Percentiles rank a stretch among this genome's conserved stretches.
Conservation (phyloP, 768 basidiomycete species). For the Suillus cothurnatus region DNA sequence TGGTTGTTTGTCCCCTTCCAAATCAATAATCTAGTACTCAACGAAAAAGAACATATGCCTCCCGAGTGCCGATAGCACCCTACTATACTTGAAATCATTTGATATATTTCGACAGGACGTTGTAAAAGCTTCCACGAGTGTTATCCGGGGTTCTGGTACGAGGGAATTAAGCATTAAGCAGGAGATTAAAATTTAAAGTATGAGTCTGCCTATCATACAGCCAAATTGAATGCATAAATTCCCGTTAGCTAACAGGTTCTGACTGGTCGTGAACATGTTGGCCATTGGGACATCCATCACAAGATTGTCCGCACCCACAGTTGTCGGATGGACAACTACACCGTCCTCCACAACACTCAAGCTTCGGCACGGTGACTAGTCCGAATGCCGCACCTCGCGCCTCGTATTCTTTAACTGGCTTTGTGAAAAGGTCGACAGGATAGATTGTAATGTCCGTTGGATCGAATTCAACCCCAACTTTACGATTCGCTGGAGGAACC, state of each 20-base stretch:
- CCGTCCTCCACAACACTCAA: constrained; percentile 66
- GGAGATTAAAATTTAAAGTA: background rate
- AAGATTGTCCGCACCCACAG: constrained; percentile 61
- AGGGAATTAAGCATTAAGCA: background rate
- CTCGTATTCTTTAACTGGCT: constrained; percentile 36
- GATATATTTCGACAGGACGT: background rate
- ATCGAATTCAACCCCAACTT: constrained; percentile 44
- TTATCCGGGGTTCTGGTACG: background rate
- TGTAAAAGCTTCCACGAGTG: background rate
- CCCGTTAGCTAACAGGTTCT: background rate
- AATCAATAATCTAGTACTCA: background rate
- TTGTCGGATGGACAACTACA: constrained; percentile 57
- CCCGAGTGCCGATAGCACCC: background rate
- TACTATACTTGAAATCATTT: background rate
- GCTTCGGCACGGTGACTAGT: constrained; percentile 58
- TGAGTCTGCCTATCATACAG: background rate
- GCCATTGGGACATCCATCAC: constrained; percentile 52
- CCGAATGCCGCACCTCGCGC: constrained; percentile 48
- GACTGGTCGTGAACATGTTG: background rate
- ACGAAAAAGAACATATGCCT: background rate
- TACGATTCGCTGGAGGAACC: constrained; percentile 48
- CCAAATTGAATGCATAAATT: background rate
- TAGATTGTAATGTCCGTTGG: constrained; percentile 54
- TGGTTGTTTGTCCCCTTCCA: background rate
- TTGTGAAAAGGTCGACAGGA: constrained; percentile 39